A percentile compares a stretch with the other conserved stretches of the same genome.
Evolutionary conservation across 768 basidiomycete genomes (phyloP).

Genomic region (Kwoniella sp.): DNA sequence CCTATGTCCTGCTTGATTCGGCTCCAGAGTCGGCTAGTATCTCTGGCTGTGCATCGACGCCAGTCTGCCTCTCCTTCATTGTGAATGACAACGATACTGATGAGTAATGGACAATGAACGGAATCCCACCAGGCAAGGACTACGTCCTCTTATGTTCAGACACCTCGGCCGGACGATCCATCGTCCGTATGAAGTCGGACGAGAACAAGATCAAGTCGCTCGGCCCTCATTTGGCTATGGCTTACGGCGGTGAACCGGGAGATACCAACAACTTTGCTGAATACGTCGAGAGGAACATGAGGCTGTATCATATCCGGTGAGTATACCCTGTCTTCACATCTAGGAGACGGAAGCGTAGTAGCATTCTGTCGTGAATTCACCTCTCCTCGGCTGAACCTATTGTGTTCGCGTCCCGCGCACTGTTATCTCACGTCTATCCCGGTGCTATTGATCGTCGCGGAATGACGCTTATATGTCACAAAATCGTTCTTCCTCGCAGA

Average conservation of each 20-base stretch:
- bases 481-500: conserved; percentile 36
- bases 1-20: background rate
- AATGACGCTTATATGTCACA: too few species aligned
- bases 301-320: conserved; percentile 88
- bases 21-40: background rate
- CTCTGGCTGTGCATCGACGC: background rate
- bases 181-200: conserved; percentile 96
- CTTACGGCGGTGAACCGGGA: conserved; percentile 92
- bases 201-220: conserved; percentile 95
- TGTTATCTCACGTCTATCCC: too few species aligned
- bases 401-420: too few species aligned
- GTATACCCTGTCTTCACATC: conserved; percentile 19
- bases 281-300: conserved; percentile 91
- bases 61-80: background rate
- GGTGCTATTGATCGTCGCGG: background rate
- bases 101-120: background rate
- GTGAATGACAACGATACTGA: background rate
- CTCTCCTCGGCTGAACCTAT: too few species aligned
- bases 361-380: too few species aligned
- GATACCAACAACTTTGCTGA: conserved; percentile 97
- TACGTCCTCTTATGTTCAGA: conserved; percentile 92
- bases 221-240: conserved; percentile 89
- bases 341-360: background rate
- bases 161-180: conserved; percentile 82
- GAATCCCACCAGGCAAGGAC: conserved; percentile 67